phyloP scores from a whole-genome alignment of 164 flowering plant species.

The Sedum album region DNA sequence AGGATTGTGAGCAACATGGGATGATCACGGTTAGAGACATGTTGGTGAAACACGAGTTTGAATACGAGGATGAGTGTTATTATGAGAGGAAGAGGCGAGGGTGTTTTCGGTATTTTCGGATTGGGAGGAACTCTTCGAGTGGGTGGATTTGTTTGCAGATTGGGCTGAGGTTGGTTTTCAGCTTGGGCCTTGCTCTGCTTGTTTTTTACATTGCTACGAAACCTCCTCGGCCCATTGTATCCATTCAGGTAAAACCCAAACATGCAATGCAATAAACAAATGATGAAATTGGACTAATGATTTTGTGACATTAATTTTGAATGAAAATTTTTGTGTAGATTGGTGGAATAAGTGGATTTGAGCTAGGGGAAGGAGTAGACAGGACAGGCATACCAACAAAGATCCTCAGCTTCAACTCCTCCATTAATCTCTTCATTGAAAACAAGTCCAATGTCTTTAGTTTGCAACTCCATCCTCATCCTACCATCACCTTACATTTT shows the following conservation, averaged over 20 bases:
- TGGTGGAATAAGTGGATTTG: conserved; percentile 33
- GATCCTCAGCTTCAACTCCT: conserved; percentile 53
- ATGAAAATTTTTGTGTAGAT: conserved; percentile 27
- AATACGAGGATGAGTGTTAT: conserved; percentile 11
- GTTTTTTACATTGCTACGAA: conserved; percentile 64
- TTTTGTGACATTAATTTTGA: too few species aligned
- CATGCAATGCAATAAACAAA: too few species aligned
- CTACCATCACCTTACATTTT: conserved; percentile 36
- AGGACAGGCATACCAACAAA: conserved; percentile 55
- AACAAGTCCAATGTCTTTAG: conserved; percentile 66
- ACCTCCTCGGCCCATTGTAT: conserved; percentile 60
- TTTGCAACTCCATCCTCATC: conserved; percentile 56
- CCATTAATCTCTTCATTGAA: conserved; percentile 37
- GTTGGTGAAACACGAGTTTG: conserved; percentile 12
- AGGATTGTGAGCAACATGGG: not conserved
- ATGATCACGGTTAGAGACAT: not conserved
- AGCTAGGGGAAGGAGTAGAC: conserved; percentile 68
- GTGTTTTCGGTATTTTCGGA: conserved; percentile 39
- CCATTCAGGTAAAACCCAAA: conserved; percentile 39
- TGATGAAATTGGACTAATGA: not conserved
- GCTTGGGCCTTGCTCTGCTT: conserved; percentile 54
- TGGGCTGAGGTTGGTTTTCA: conserved; percentile 57
- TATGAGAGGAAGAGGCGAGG: conserved; percentile 9
- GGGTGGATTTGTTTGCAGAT: conserved; percentile 55
- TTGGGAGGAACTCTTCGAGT: conserved; percentile 31